A percentile compares a stretch with the other conserved stretches of the same genome.
Conservation (phyloP, 108 stramenopile species). For the Ochromonas danica region DNA sequence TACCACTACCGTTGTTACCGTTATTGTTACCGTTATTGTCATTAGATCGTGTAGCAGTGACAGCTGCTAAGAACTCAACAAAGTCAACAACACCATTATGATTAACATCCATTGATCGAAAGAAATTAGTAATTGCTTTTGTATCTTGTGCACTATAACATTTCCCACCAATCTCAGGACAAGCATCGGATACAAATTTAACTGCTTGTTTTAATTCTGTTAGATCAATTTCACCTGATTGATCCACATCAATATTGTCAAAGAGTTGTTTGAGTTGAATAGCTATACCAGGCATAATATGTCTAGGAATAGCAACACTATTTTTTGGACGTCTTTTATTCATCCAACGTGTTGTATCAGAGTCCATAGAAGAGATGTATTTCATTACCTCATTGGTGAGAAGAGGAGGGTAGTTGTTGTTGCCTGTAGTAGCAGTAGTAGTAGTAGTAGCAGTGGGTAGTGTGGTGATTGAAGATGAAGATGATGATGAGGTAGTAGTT, state of each 20-base stretch:
- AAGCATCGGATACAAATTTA: not conserved
- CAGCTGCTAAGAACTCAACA: not conserved
- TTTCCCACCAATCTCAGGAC: not conserved
- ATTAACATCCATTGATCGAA: not conserved
- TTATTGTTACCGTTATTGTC: not conserved
- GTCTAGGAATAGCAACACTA: not conserved
- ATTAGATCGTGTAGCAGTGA: no score
- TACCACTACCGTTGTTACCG: no score
- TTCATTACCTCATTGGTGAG: no score
- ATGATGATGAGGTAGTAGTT: no score
- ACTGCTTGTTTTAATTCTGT: slow-evolving; percentile 4
- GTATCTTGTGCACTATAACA: slow-evolving; percentile 1
- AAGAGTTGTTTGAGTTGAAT: not conserved
- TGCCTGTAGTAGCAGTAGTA: no score
- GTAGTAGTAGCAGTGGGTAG: no score
- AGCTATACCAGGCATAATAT: not conserved
- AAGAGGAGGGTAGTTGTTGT: no score
- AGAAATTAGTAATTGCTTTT: not conserved
- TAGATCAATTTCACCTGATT: not conserved
- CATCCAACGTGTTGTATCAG: slow-evolving; percentile 20
- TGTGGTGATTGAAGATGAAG: no score
- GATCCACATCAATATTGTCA: not conserved
- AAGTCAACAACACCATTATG: slow-evolving; percentile 2
- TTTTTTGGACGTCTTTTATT: not conserved
- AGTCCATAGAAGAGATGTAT: no score